Conservation (phyloP, 257 asterid genomes). For the Nicotiana tabacum region DNA sequence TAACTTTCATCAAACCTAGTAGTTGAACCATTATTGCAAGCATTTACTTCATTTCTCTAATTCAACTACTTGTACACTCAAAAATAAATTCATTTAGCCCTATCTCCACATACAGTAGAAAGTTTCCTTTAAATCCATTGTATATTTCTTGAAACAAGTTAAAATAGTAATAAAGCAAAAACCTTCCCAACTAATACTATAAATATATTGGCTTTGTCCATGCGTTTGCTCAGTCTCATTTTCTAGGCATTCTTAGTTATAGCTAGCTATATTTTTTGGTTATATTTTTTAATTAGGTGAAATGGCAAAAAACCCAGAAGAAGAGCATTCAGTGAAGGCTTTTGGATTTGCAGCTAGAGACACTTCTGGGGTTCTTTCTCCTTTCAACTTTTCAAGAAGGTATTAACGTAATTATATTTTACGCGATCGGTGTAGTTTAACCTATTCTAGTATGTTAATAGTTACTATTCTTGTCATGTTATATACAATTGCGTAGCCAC, state of each 20-base stretch:
- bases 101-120: not conserved
- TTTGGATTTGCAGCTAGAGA: slow-evolving; percentile 18
- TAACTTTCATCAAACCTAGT: not conserved
- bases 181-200: not conserved
- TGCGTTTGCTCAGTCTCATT: not conserved
- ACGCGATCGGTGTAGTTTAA: not conserved
- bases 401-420: not conserved
- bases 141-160: not conserved
- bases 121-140: not conserved
- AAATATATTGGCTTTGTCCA: not conserved
- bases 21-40: not conserved
- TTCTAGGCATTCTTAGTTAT: not conserved
- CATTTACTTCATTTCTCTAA: not conserved
- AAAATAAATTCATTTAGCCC: not conserved
- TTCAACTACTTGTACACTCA: not conserved
- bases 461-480: too few species aligned
- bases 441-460: not conserved
- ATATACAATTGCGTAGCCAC: too few species aligned
- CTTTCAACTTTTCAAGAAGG: slow-evolving; percentile 32
- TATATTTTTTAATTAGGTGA: not conserved
- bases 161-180: not conserved
- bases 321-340: not conserved
- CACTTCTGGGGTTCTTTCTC: slow-evolving; percentile 25
- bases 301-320: not conserved
- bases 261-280: not conserved